phyloP scores from a whole-genome alignment of 345 rosid species.

The Syzygium jambos region DNA sequence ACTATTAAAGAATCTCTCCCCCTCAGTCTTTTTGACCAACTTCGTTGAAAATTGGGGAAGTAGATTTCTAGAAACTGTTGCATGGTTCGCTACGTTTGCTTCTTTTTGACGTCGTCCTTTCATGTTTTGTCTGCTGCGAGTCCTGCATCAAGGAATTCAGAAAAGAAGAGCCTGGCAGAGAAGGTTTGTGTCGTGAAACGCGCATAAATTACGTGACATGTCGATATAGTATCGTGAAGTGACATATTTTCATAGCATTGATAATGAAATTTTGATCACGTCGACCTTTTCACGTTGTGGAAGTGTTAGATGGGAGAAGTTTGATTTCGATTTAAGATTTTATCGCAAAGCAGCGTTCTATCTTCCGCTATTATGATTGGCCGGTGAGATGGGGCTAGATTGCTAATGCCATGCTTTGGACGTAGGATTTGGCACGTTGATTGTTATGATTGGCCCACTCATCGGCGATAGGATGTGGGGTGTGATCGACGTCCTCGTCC shows the following conservation, averaged over 20 bases:
- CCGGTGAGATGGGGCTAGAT: not conserved
- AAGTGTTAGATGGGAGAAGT: not conserved
- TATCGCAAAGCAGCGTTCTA: not conserved
- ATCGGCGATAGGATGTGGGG: not conserved
- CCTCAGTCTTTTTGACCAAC: not conserved
- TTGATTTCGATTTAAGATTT: not conserved
- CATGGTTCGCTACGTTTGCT: not conserved
- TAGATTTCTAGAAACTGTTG: not conserved
- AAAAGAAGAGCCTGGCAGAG: not conserved
- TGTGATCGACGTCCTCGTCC: not conserved
- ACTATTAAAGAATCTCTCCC: conserved; percentile 9
- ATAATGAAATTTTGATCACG: not conserved
- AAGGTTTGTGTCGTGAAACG: not conserved
- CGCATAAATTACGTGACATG: not conserved
- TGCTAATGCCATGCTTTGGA: not conserved
- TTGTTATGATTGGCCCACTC: not conserved
- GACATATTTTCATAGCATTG: not conserved
- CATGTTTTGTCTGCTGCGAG: not conserved
- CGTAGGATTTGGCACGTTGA: not conserved
- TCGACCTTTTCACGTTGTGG: not conserved
- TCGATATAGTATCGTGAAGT: not conserved
- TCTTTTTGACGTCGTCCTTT: not conserved
- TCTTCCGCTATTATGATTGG: not conserved
- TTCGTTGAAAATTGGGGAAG: not conserved
- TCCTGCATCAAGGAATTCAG: not conserved